Percentiles rank a stretch among this genome's conserved stretches.
phyloP scores from a whole-genome alignment of 305 asterid species.

The Solanum hybrid region DNA sequence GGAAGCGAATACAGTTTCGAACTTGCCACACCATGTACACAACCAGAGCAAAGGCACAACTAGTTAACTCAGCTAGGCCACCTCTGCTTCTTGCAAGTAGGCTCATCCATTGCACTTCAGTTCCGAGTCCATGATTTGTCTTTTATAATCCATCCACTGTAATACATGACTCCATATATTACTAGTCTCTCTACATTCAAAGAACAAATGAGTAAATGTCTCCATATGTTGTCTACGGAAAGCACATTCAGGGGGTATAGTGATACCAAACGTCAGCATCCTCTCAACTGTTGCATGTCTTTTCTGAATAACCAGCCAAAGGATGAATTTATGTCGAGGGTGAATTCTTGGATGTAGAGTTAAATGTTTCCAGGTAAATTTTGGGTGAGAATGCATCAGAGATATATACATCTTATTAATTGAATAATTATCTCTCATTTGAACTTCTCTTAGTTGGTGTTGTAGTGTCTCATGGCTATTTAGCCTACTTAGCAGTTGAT shows the following conservation, averaged over 20 bases:
- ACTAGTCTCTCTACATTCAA: not conserved
- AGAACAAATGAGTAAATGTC: not conserved
- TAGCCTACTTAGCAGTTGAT: not conserved
- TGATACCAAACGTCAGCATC: not conserved
- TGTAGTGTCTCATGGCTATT: not conserved
- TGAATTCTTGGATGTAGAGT: not conserved
- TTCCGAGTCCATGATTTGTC: not conserved
- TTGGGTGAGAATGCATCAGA: not conserved
- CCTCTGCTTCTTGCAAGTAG: not conserved
- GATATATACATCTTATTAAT: not conserved
- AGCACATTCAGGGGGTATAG: not conserved
- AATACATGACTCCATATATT: not conserved
- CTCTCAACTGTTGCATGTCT: not conserved
- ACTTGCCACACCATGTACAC: not conserved
- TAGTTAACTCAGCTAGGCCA: not conserved
- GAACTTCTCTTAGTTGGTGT: not conserved
- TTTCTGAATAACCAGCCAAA: not conserved
- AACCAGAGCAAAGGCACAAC: not conserved
- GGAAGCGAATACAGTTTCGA: not conserved
- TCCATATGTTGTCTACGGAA: not conserved
- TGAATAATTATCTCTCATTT: not conserved
- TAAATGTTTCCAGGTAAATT: not conserved
- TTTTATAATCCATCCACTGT: not conserved
- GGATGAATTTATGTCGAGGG: not conserved
- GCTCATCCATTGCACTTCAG: not conserved